Base-by-base conservation (phyloP, 1,284 basidiomycete species). In the Papiliotrema fonsecae region DNA sequence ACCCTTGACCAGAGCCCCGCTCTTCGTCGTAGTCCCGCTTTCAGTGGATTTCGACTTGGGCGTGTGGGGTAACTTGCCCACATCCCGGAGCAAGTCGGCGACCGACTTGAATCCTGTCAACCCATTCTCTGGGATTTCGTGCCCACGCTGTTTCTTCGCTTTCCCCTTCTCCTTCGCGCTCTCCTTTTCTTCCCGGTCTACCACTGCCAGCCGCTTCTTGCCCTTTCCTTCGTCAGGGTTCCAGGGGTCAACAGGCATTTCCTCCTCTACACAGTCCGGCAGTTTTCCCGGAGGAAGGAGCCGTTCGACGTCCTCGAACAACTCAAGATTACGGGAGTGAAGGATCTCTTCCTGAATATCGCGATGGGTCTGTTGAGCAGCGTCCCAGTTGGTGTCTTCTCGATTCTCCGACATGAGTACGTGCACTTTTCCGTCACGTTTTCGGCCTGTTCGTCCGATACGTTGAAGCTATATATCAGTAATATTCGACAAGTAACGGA, bases 381-480 rank as follows among this genome's bases (percentile, higher is more conserved):
- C 87, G 47, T 89, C 85, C 80, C 92, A 90, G 63, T 96, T 97
- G 46, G 78, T 70, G 61, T 97, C 92, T 74, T 98, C 96, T 27
- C 92, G 84, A 21, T 84, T 83, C 69, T 94, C 87, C 9, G 92
- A 83, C 60, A 97, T 85, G n/a, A 99, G 79, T 7, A 96, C 88
- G 61, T 94, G 89, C 30, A 99, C 88, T 51, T 82, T 78, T 6
- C 96, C 96, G 44, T 86, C 83, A 27, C 90, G 83, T 70, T 94
- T 93, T 46, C 96, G 87, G 18, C 96, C 96, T 0, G 96, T 98
- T 52, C 96, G 82, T 40, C 96, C 96, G 40, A 97, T 82, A 21
- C 96, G 86, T 81, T 99, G 96, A 16, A 99, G 81, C 89, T 96
- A 63, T 14, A 46, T 18, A 24, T 49, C 27, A 63, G 42, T 25